phyloP scores from a whole-genome alignment of 1,284 basidiomycete species.

The Malassezia psittaci region DNA sequence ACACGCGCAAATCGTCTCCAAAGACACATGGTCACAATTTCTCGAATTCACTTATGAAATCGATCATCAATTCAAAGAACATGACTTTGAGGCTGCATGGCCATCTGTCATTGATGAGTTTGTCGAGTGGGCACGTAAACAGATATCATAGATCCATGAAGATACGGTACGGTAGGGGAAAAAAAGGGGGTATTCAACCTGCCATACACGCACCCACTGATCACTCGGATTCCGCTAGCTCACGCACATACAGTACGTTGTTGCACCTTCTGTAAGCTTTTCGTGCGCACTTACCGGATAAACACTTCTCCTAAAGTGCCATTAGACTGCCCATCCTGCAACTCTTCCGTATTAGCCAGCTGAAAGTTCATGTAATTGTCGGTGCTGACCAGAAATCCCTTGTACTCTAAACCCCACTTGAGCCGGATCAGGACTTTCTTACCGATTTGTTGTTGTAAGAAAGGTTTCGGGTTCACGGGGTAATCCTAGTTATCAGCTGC shows the following conservation, averaged over 20 bases:
- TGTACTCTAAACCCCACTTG: slow-evolving; percentile 99
- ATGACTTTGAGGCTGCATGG: slow-evolving; percentile 80
- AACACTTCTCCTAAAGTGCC: slow-evolving; percentile 96
- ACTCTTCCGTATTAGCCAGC: slow-evolving; percentile 96
- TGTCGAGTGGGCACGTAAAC: slow-evolving; percentile 50
- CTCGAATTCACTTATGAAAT: slow-evolving; percentile 70
- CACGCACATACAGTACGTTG: slow-evolving; percentile 44
- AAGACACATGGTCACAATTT: slow-evolving; percentile 82
- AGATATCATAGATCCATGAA: neutral
- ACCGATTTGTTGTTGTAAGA: slow-evolving; percentile 93
- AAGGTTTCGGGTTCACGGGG: slow-evolving; percentile 98
- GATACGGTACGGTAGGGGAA: neutral
- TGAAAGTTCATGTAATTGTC: slow-evolving; percentile 99
- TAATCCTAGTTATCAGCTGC: slow-evolving; percentile 52
- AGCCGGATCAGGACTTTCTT: slow-evolving; percentile 88
- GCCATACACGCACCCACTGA: neutral
- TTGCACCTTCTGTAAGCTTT: slow-evolving; percentile 26
- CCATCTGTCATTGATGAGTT: slow-evolving; percentile 80
- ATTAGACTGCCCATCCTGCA: slow-evolving; percentile 88
- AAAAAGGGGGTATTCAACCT: neutral
- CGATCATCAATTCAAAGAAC: slow-evolving; percentile 66
- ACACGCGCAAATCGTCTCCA: slow-evolving; percentile 67
- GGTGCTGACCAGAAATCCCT: slow-evolving; percentile 94
- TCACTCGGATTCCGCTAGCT: slow-evolving; percentile 23
- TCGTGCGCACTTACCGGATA: slow-evolving; percentile 61